Evolutionary conservation across 192 early-diverging fungal genomes (phyloP).

Genomic region (Backusella psychrophila): DNA sequence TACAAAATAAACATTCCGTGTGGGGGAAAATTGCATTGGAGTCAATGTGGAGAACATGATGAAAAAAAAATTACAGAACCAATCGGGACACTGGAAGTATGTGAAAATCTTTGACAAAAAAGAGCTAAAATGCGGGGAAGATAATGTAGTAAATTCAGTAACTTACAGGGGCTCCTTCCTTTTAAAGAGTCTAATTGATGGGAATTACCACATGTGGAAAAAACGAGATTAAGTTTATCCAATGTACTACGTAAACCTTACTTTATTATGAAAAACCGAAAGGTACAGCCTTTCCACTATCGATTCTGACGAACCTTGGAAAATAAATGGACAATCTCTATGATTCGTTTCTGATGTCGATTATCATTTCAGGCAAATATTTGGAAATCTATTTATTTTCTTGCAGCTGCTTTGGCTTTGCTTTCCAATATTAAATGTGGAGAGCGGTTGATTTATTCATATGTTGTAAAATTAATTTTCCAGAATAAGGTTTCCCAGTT

Average conservation of each 20-base stretch:
- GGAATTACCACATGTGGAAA: not conserved
- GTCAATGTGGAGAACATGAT: not conserved
- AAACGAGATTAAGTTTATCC: not conserved
- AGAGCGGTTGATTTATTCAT: not conserved
- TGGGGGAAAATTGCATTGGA: not conserved
- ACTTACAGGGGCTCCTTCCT: not conserved
- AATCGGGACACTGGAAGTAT: not conserved
- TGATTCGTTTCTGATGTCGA: not conserved
- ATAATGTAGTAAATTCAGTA: not conserved
- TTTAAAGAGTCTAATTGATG: not conserved
- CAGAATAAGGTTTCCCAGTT: not conserved
- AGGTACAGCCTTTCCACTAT: no score
- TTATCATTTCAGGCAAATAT: not conserved
- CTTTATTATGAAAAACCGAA: not conserved
- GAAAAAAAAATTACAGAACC: not conserved
- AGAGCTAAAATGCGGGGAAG: not conserved
- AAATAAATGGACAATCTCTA: not conserved
- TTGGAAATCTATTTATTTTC: not conserved
- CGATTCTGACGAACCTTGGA: no score
- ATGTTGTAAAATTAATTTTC: not conserved
- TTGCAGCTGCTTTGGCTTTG: not conserved
- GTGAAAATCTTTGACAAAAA: not conserved
- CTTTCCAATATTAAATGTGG: not conserved
- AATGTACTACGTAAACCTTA: not conserved
- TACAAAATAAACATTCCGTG: not conserved